Evolutionary conservation across 1,284 basidiomycete genomes (phyloP), one percentile per base, ranked within the genome.

Genomic region (Moniliophthora roreri): DNA sequence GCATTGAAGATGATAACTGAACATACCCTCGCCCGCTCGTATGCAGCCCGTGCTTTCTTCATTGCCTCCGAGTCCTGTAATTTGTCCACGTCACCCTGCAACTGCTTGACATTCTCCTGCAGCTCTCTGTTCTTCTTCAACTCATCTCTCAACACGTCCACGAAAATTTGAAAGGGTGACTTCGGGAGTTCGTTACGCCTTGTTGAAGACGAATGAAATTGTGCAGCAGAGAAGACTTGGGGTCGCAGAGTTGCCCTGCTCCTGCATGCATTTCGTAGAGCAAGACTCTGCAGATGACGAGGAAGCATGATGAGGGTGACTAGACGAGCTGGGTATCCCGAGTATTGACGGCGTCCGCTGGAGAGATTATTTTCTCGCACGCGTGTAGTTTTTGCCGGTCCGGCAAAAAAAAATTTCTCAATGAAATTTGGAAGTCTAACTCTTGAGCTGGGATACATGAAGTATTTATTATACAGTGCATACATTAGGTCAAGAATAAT

Each of bases 81-180:
- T 74, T 98, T 98, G 74, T 93, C 92, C 36, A 97, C 96, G 69
- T 98, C 94, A 61, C 97, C 97, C 72, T 96, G 93, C 28, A 99
- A 81, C 73, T 97, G 94, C 75, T 94, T 95, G 55, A 98, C 90
- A 72, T 96, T 97, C 48, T 98, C 93, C 74, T 97, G 94, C 53
- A 97, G 79, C 68, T 96, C 95, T 62, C 93, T 80, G 68, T 93
- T 96, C 80, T 98, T 98, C 68, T 84, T 80, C 46, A 99, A 75
- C 73, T 99, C 96, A 55, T 97, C 93, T 61, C 82, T 85, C 51
- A 99, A 79, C 20, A 96, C 95, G 42, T 98, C 92, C 15, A 98
- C 93, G 61, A 99, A 99, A 1, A 93, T 95, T 70, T 93, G 88
- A 68, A 98, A 98, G 1, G 97, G 97, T 5, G 93, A 95, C 67